Evolutionary conservation across 768 basidiomycete species (phyloP).

Genomic region (Imleria badia): DNA sequence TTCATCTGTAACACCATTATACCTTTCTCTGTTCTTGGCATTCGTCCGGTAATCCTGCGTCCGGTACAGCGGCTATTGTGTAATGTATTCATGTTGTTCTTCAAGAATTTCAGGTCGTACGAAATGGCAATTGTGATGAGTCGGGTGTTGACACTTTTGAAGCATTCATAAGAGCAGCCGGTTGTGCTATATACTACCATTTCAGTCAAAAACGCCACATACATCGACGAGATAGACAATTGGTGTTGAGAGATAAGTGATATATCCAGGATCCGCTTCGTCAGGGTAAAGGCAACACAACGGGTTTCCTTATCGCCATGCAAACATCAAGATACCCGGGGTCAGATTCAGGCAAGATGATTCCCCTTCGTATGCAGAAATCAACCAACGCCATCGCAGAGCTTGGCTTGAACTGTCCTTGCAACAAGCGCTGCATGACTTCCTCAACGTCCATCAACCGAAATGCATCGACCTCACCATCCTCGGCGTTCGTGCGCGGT

Average conservation of each 20-base stretch:
- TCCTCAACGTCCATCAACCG: conserved; percentile 36
- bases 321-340: conserved; percentile 25
- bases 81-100: not conserved
- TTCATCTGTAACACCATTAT: too few relatives aligned
- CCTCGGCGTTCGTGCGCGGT: conserved; percentile 37
- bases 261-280: not conserved
- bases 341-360: conserved; percentile 25
- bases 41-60: not conserved
- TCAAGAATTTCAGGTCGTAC: not conserved
- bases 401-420: conserved; percentile 41
- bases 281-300: conserved; percentile 23
- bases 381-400: conserved; percentile 44
- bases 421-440: conserved; percentile 35
- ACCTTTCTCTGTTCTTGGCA: too few relatives aligned
- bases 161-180: not conserved
- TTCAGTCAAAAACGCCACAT: not conserved
- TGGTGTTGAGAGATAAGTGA: not conserved
- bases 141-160: not conserved
- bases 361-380: conserved; percentile 41
- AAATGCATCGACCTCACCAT: conserved; percentile 46
- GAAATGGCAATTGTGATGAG: too few relatives aligned
- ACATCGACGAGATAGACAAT: not conserved
- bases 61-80: not conserved
- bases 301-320: conserved; percentile 18
- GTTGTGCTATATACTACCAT: not conserved